A percentile compares a stretch with the other conserved stretches of the same genome.
These are phyloP conservation scores for Xylona heveae DNA, from an alignment of 495 filamentous ascomycete genomes.

Conservation along the genomic window DNA sequence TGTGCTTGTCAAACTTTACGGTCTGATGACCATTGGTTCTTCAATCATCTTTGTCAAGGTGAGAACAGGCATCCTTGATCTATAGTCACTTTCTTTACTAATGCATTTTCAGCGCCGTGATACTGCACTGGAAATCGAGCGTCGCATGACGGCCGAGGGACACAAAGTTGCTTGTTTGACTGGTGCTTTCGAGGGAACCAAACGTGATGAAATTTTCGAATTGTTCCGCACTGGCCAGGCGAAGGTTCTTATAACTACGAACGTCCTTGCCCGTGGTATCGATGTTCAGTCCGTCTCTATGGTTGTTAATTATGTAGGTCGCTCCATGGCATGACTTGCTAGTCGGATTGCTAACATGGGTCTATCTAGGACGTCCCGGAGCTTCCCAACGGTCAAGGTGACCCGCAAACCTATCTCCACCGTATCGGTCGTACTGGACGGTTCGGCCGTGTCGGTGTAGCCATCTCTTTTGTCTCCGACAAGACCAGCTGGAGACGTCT, in stretches of 20 bases:
- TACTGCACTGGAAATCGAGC: conserved; percentile 63
- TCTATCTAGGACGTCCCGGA: conserved; percentile 33
- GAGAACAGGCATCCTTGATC: conserved; percentile 6
- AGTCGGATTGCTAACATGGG: neutral
- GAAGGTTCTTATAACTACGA: conserved; percentile 98
- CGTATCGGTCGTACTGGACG: conserved; percentile 93
- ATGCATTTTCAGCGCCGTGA: conserved; percentile 37
- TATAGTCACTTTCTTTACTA: neutral
- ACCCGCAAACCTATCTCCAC: conserved; percentile 91
- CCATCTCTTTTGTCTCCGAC: conserved; percentile 77
- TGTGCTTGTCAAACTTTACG: conserved; percentile 76
- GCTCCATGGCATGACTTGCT: neutral
- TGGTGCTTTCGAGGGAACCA: conserved; percentile 59
- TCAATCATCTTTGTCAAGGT: conserved; percentile 96
- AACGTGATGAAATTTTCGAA: conserved; percentile 73
- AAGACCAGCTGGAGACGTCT: conserved; percentile 53
- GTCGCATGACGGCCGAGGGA: conserved; percentile 66
- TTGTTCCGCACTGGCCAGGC: conserved; percentile 65
- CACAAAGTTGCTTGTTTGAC: conserved; percentile 81
- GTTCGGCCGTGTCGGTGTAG: conserved; percentile 92
- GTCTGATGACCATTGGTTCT: conserved; percentile 82
- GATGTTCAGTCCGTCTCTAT: conserved; percentile 93
- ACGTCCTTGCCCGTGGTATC: conserved; percentile 90
- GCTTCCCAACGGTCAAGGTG: conserved; percentile 26
- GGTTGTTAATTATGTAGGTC: conserved; percentile 76